Evolutionary conservation across 2,329 filamentous ascomycete species (phyloP).

Genomic region (Acephala macrosclerotiorum): DNA sequence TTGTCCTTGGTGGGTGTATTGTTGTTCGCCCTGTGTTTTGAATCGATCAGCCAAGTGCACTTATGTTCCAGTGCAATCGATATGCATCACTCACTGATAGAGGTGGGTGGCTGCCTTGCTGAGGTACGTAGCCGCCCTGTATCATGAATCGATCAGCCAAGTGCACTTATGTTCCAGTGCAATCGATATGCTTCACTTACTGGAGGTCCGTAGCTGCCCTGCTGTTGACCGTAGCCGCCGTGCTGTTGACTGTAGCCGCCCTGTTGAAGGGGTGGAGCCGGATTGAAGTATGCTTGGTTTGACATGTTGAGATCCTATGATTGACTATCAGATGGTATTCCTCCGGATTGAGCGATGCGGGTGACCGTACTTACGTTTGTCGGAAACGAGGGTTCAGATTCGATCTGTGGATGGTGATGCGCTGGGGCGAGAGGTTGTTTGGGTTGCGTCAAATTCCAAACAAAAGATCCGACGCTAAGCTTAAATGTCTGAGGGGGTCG

Average conservation of each 20-base stretch:
- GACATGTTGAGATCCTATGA: constrained; percentile 24
- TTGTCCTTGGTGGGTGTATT: too few species aligned
- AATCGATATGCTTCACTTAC: not conserved
- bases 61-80: too few species aligned
- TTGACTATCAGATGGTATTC: not conserved
- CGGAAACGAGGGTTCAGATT: not conserved
- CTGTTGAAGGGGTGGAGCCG: too few species aligned
- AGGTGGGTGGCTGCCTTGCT: constrained; percentile 23
- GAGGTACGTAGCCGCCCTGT: constrained; percentile 30
- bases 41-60: not conserved
- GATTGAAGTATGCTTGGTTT: constrained; percentile 50
- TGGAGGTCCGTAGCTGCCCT: not conserved
- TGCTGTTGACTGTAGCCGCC: constrained; percentile 21
- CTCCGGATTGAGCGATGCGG: not conserved
- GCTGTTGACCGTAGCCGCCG: not conserved
- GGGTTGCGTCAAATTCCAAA: not conserved
- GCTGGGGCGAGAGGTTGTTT: not conserved
- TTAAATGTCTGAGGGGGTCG: constrained; percentile 3
- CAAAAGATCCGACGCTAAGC: constrained; percentile 7
- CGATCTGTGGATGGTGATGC: constrained; percentile 1
- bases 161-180: not conserved
- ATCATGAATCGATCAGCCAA: not conserved
- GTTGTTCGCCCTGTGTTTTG: constrained; percentile 18
- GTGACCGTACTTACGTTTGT: not conserved
- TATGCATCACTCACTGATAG: too few species aligned